phyloP scores from a whole-genome alignment of 306 rosid species.

The Castanea sativa region DNA sequence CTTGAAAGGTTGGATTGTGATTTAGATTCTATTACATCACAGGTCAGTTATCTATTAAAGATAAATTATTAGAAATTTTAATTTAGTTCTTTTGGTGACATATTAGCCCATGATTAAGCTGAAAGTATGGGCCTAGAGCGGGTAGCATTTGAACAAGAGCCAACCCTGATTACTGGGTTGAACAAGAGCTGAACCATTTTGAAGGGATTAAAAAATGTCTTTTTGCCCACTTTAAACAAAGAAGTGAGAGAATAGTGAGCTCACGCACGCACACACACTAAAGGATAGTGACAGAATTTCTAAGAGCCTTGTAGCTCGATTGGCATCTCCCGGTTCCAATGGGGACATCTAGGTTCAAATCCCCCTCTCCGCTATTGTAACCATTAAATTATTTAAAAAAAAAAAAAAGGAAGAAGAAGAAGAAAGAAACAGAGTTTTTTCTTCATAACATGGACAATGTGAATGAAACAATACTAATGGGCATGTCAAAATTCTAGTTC shows the following conservation, averaged over 20 bases:
- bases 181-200: no score
- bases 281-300: no score
- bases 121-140: not conserved
- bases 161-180: not conserved
- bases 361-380: no score
- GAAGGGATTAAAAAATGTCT: no score
- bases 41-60: constrained; percentile 47
- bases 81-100: not conserved
- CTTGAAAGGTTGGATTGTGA: constrained; percentile 55
- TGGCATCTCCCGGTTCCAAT: no score
- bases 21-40: constrained; percentile 39
- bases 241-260: no score
- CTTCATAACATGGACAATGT: not conserved
- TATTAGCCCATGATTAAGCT: not conserved
- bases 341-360: no score
- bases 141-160: not conserved
- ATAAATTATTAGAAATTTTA: constrained; percentile 1
- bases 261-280: no score
- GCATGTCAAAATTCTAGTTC: not conserved
- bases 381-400: no score
- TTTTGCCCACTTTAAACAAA: no score
- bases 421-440: not conserved
- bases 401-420: not conserved
- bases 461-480: not conserved
- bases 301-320: no score